Percentiles rank a stretch among this genome's conserved stretches.
These are phyloP conservation scores for Xylaria sp. DNA, from an alignment of 2,329 filamentous ascomycete genomes.

Conservation along the genomic window DNA sequence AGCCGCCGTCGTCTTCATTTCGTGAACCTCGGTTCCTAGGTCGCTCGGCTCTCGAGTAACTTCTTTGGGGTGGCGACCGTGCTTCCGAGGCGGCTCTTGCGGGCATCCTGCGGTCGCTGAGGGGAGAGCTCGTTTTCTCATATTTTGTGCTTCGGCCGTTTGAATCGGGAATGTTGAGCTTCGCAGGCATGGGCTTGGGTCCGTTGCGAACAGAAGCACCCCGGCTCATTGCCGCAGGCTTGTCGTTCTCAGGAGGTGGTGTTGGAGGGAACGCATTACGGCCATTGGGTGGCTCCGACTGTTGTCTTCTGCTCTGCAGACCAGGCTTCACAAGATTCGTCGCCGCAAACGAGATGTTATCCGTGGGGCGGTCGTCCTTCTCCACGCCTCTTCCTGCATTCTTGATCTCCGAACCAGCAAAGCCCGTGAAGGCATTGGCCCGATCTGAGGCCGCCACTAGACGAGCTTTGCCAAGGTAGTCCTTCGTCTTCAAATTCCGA, in stretches of 20 bases:
- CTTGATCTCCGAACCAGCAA: constrained; percentile 79
- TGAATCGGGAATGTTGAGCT: constrained; percentile 64
- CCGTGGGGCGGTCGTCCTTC: constrained; percentile 79
- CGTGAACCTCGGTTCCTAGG: constrained; percentile 45
- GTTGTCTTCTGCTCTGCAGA: constrained; percentile 78
- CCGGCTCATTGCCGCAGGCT: constrained; percentile 55
- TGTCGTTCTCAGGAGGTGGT: constrained; percentile 91
- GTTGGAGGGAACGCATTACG: constrained; percentile 94
- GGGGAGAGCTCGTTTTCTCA: constrained; percentile 57
- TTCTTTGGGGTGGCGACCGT: constrained; percentile 52
- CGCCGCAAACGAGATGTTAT: constrained; percentile 89
- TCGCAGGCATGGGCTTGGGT: constrained; percentile 64
- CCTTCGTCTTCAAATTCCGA: constrained; percentile 95
- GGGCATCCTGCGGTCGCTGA: constrained; percentile 44
- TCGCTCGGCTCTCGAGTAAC: constrained; percentile 48
- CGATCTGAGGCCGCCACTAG: constrained; percentile 87
- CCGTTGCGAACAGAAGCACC: constrained; percentile 67
- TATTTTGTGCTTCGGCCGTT: constrained; percentile 59
- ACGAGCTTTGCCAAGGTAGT: constrained; percentile 95
- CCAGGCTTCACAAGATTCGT: constrained; percentile 91
- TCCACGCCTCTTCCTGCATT: constrained; percentile 63
- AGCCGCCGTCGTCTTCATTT: constrained; percentile 62
- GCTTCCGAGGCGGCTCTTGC: constrained; percentile 50
- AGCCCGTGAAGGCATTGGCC: constrained; percentile 80
- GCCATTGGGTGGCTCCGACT: constrained; percentile 80